Base-by-base conservation (phyloP, 1,284 basidiomycete genomes). In the Gymnopus androsaceus region DNA sequence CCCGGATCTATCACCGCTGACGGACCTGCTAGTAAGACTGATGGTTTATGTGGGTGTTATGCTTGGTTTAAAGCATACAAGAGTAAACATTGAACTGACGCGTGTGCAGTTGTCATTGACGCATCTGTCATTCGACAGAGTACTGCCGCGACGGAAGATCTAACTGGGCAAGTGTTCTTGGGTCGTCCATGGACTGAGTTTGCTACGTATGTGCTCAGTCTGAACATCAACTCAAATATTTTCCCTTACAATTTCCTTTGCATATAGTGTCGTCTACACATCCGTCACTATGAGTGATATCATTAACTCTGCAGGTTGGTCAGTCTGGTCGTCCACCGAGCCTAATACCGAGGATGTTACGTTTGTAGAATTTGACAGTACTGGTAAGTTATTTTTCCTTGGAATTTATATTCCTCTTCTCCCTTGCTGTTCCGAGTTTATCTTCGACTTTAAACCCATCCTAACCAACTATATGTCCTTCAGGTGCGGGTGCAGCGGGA, bases 161-260 rank as follows among this genome's bases (percentile, higher is more conserved):
- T 66, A 19, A 64, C 60, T 14, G 65, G 64, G 23, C 55, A 65
- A 14, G 67, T 70, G 3, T 71, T 59, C 54, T 56, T 72, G n/a
- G 70, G 69, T 15, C 64, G 70, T n/a, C 69, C 70, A 3, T 72
- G 69, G 68, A 61, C 58, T n/a, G 63, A 67, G 58, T 62, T 58
- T 46, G 64, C 57, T 27, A 55, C 48, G 48, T 61, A 42, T 17
- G 57, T 48, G 19, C 19, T 19, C 21, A 4, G 4, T 21, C 21
- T 2, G 19, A 17, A 5, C 7, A 19, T 15, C 17, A 15, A 41
- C 21, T 15, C 21, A 38, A n/a, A 19, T 11, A 19, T 34, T 40
- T 40, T 21, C n/a, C 28, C 44, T n/a, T n/a, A n/a, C n/a, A n/a
- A n/a, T n/a, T n/a, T n/a, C n/a, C n/a, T n/a, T n/a, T n/a, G n/a